phyloP scores from a whole-genome alignment of 257 asterid genomes.

The Cordia subcordata region DNA sequence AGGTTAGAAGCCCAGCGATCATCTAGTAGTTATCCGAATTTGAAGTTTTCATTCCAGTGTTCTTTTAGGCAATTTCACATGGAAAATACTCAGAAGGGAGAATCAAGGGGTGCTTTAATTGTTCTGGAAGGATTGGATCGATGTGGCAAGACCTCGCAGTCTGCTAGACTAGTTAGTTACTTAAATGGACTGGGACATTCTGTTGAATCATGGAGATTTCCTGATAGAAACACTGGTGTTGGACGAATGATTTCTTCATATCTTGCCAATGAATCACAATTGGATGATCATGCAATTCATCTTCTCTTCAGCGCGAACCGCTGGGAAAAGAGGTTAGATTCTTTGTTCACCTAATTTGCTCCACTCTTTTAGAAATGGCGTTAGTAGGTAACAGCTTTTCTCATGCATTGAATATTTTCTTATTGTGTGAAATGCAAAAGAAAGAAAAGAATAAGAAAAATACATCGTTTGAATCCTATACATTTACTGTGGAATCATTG shows the following conservation, averaged over 20 bases:
- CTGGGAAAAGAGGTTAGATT: conserved; percentile 87
- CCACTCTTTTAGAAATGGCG: too few species aligned
- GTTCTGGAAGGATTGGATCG: conserved; percentile 93
- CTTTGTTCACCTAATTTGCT: too few species aligned
- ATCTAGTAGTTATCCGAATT: conserved; percentile 19
- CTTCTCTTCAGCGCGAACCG: conserved; percentile 95
- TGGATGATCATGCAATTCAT: conserved; percentile 88
- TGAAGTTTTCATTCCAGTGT: conserved; percentile 42
- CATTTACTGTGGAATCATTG: too few species aligned
- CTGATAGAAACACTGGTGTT: conserved; percentile 84
- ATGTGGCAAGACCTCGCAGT: conserved; percentile 90
- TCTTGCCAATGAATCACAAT: conserved; percentile 65
- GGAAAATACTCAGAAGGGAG: conserved; percentile 40
- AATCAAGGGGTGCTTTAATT: conserved; percentile 85
- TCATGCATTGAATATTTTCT: too few species aligned
- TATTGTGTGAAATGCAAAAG: too few species aligned
- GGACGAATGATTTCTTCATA: conserved; percentile 96
- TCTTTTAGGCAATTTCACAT: conserved; percentile 49
- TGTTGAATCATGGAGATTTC: conserved; percentile 89
- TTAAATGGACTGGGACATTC: conserved; percentile 61
- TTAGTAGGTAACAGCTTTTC: too few species aligned
- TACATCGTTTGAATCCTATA: too few species aligned
- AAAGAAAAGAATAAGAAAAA: too few species aligned
- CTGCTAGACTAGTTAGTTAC: conserved; percentile 50
- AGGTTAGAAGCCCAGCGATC: conserved; percentile 20